Conservation (phyloP, 2,329 filamentous ascomycete genomes). For the Trichoderma sp. region DNA sequence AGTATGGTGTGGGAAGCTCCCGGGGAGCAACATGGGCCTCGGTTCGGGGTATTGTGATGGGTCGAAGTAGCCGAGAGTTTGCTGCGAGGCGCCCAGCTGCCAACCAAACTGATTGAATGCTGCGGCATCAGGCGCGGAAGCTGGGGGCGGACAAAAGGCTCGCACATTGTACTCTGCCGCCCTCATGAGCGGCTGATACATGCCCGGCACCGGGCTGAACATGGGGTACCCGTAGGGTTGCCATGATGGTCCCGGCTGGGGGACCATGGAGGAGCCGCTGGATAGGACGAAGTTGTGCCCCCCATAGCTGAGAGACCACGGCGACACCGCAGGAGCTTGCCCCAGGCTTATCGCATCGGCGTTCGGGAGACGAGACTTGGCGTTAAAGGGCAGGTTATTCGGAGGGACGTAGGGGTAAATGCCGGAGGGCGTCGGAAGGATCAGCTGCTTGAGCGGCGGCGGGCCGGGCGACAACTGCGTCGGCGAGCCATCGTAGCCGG, state of each 20-base stretch:
- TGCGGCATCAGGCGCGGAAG: conserved; percentile 38
- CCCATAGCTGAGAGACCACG: conserved; percentile 20
- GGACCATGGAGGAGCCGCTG: not conserved
- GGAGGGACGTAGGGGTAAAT: conserved; percentile 29
- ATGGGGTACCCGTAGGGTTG: conserved; percentile 23
- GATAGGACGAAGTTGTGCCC: conserved; percentile 15
- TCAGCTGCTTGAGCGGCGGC: conserved; percentile 79
- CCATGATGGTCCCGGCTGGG: conserved; percentile 16
- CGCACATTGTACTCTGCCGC: conserved; percentile 45
- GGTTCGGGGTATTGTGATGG: not conserved
- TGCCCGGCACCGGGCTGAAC: conserved; percentile 31
- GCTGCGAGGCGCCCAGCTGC: conserved; percentile 27
- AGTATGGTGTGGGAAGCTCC: not conserved
- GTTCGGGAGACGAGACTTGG: conserved; percentile 1
- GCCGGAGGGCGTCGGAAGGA: conserved; percentile 60
- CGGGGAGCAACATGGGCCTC: not conserved
- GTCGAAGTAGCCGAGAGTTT: conserved; percentile 24
- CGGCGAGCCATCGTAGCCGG: conserved; percentile 84
- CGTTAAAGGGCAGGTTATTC: conserved; percentile 28
- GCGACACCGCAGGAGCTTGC: conserved; percentile 2
- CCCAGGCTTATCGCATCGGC: not conserved
- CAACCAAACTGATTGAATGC: conserved; percentile 36
- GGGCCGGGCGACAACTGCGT: conserved; percentile 72
- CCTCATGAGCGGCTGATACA: conserved; percentile 41
- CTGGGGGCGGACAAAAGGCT: conserved; percentile 44